These are phyloP conservation scores for Erodium texanum DNA, from an alignment of 441 rosid genomes.

Conservation along the genomic window DNA sequence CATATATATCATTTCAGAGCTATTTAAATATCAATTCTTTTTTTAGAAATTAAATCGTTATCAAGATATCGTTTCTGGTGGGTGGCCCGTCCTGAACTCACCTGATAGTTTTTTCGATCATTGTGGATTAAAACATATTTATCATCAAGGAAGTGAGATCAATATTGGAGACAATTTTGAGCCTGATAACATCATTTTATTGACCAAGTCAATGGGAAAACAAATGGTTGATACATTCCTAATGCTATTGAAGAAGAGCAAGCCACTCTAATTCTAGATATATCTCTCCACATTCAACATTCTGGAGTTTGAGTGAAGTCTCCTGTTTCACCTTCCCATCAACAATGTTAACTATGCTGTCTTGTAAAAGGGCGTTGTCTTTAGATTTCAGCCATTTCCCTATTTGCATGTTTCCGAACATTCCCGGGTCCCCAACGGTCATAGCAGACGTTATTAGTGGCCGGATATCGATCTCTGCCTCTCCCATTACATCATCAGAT, in stretches of 20 bases:
- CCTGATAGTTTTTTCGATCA: too few relatives aligned
- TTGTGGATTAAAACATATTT: too few relatives aligned
- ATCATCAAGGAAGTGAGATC: neutral
- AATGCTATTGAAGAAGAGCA: neutral
- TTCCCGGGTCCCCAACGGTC: constrained; percentile 75
- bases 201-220: neutral
- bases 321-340: constrained; percentile 83
- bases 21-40: too few relatives aligned
- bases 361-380: constrained; percentile 71
- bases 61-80: too few relatives aligned
- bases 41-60: too few relatives aligned
- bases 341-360: constrained; percentile 63
- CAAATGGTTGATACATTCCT: neutral
- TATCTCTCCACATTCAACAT: constrained; percentile 76
- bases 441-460: constrained; percentile 77
- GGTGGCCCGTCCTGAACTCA: too few relatives aligned
- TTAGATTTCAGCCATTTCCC: constrained; percentile 85
- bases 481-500: constrained; percentile 93
- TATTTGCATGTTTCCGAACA: constrained; percentile 83
- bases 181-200: neutral
- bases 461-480: constrained; percentile 76
- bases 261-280: constrained; percentile 63
- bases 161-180: too few relatives aligned
- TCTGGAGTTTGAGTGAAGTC: constrained; percentile 62
- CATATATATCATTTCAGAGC: too few relatives aligned